Evolutionary conservation across 495 filamentous ascomycete species (phyloP), one percentile per base, ranked within the genome.

Genomic region (Pseudotulostoma volvatum): DNA sequence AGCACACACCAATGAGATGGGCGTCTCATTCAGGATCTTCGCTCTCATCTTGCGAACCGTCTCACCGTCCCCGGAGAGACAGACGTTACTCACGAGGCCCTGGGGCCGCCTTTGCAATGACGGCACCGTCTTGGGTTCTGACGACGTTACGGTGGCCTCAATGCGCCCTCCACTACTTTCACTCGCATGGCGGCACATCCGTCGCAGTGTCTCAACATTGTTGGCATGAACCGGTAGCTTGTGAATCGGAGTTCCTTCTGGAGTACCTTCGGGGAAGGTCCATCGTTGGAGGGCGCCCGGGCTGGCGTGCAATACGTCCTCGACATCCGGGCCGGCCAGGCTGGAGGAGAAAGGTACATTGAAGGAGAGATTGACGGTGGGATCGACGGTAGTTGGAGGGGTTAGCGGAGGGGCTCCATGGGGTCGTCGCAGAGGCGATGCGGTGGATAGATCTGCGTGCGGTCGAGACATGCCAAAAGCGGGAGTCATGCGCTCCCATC

Each of bases 271-370:
- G 41, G 92, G 79, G 55, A 92, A 86, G 16, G 83, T 84, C 90
- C 90, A 97, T 47, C 81, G 77, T 41, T 81, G 73, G 8, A 88
- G 71, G 31, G 86, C 86, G 39, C 77, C 77, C 40, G 74, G 70
- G 42, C 76, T 92, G 44, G 86, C 85, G 60, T 93, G 81, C 36
- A 96, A 65, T 45, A 96, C 81, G 56, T 95, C 86, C 51, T 92
- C 81, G 48, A 74, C 73, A 46, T 94, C 83, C 46, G 90, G 90
- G 18, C 92, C 90, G 44, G 81, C 76, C 41, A 94, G 73, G 46
- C 85, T 81, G 34, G 84, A 92, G 40, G 83, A 75, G 63, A 97
- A 94, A 21, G 90, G 90, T 7, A 96, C 79, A 53, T 93, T 94
- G 73, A 96, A 95, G 48, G 83, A 82, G 36, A 82, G 69, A 46